Conservation (phyloP, 176 grass and related monocot species). For the Rhynchospora pubera region DNA sequence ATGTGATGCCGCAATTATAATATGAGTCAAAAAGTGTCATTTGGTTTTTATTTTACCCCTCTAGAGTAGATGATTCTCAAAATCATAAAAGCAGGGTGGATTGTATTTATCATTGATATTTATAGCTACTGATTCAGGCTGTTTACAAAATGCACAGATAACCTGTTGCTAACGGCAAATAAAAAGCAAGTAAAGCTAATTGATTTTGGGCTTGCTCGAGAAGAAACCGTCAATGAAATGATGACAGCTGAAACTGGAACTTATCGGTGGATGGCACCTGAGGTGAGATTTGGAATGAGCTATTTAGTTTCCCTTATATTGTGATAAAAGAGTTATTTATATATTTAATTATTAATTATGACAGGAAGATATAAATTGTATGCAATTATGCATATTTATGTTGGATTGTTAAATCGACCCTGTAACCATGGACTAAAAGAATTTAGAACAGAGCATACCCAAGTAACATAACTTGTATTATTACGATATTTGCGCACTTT, state of each 20-base stretch:
- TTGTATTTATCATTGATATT: neutral
- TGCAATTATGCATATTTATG: neutral
- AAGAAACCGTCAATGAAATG: conserved; percentile 53
- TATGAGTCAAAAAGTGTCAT: neutral
- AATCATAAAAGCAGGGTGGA: neutral
- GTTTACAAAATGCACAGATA: conserved; percentile 25
- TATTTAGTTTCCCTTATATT: neutral
- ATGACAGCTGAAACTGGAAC: conserved; percentile 63
- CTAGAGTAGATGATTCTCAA: neutral
- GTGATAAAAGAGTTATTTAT: neutral
- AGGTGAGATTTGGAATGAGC: conserved; percentile 20
- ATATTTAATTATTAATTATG: neutral
- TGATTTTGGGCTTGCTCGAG: conserved; percentile 55
- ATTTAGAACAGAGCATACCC: neutral
- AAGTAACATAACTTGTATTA: neutral
- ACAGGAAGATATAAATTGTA: neutral
- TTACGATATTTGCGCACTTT: neutral
- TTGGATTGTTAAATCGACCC: neutral
- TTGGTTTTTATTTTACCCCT: neutral
- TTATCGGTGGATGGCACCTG: conserved; percentile 55
- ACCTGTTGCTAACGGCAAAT: conserved; percentile 48
- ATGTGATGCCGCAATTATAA: neutral
- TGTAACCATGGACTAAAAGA: neutral
- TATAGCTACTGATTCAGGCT: neutral
- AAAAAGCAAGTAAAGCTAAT: conserved; percentile 44